These are phyloP conservation scores for Galeopsis tetrahit DNA, from an alignment of 257 asterid species.

Conservation along the genomic window DNA sequence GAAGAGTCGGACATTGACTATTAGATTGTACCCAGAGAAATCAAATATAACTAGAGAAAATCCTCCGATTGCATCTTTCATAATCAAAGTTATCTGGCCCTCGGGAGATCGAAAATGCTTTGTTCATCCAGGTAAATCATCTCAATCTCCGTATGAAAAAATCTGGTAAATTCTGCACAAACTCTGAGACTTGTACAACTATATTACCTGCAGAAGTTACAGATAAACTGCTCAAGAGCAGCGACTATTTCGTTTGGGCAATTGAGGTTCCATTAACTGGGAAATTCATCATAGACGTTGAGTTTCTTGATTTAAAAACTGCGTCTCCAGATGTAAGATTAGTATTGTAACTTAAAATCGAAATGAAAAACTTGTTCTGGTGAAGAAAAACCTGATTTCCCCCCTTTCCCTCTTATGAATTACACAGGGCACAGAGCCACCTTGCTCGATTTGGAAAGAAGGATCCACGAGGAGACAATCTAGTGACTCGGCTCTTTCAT, in stretches of 20 bases:
- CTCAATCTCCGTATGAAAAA: not conserved
- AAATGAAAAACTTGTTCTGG: conserved; percentile 12
- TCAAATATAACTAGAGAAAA: conserved; percentile 21
- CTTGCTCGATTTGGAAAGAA: conserved; percentile 75
- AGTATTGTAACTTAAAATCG: not conserved
- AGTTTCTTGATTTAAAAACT: conserved; percentile 35
- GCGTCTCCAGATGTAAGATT: conserved; percentile 31
- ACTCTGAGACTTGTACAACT: conserved; percentile 7
- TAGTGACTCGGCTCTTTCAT: conserved; percentile 58
- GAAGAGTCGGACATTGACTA: conserved; percentile 25
- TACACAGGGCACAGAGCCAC: conserved; percentile 55
- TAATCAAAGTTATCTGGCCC: conserved; percentile 28
- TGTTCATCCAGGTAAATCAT: conserved; percentile 34
- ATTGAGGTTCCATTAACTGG: conserved; percentile 29
- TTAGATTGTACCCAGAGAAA: conserved; percentile 32
- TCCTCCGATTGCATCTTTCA: conserved; percentile 33
- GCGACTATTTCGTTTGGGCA: conserved; percentile 28
- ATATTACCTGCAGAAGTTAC: conserved; percentile 29
- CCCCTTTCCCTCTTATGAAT: not conserved
- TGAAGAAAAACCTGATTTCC: not conserved
- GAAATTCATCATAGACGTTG: conserved; percentile 35
- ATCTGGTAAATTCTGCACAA: not conserved
- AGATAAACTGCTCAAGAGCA: conserved; percentile 31
- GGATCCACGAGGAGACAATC: conserved; percentile 48
- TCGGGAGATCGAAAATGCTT: conserved; percentile 34